phyloP scores from a whole-genome alignment of 495 filamentous ascomycete genomes.

The Aspergillus leporis region DNA sequence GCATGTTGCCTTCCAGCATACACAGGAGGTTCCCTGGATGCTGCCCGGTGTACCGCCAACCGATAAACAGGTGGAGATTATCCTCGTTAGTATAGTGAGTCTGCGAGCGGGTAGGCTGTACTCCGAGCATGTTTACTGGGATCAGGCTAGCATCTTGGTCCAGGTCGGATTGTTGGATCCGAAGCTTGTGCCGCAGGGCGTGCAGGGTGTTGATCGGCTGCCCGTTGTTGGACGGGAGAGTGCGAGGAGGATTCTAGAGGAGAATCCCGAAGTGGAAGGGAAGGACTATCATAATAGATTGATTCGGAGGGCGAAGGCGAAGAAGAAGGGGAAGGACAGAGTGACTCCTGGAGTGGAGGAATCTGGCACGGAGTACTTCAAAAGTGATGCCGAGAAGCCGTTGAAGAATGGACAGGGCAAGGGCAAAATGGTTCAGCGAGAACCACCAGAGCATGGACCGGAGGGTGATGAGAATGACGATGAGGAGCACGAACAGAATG shows the following conservation, averaged over 20 bases:
- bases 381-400: conserved; percentile 24
- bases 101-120: conserved; percentile 72
- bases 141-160: conserved; percentile 76
- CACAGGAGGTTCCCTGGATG: conserved; percentile 74
- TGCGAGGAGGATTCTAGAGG: conserved; percentile 65
- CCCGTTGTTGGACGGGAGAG: conserved; percentile 70
- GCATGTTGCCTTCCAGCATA: conserved; percentile 66
- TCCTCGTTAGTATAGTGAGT: conserved; percentile 74
- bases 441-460: conserved; percentile 10
- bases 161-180: conserved; percentile 76
- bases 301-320: conserved; percentile 34
- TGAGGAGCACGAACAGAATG: conserved; percentile 3
- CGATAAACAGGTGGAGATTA: conserved; percentile 63
- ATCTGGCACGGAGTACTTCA: conserved; percentile 25
- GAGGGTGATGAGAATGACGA: conserved; percentile 2
- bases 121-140: conserved; percentile 87
- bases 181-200: conserved; percentile 49
- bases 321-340: conserved; percentile 17
- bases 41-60: conserved; percentile 77
- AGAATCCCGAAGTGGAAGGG: conserved; percentile 46
- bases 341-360: conserved; percentile 22
- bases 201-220: conserved; percentile 57
- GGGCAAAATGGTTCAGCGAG: conserved; percentile 27
- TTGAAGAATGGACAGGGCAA: conserved; percentile 15
- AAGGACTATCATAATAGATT: conserved; percentile 44